Conservation (phyloP, 768 basidiomycete genomes). For the Mycena venus region DNA sequence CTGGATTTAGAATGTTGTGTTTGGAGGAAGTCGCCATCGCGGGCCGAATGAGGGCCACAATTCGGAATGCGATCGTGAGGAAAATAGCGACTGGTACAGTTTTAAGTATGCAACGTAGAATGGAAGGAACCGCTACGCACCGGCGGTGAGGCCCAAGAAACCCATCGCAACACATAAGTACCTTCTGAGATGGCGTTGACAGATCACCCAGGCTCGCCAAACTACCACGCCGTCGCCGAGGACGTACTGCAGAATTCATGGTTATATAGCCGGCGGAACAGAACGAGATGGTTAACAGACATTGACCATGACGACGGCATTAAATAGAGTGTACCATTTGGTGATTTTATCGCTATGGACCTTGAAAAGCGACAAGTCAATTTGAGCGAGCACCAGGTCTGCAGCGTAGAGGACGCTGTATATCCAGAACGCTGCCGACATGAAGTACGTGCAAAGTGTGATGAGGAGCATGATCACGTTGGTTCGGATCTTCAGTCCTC, state of each 20-base stretch:
- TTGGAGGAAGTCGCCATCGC: not conserved
- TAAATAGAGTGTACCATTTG: constrained; percentile 16
- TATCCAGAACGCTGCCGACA: not conserved
- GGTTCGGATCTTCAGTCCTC: not conserved
- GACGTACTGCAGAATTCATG: not conserved
- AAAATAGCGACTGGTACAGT: not conserved
- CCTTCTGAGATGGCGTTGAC: not conserved
- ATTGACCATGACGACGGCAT: constrained; percentile 5
- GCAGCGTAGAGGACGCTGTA: not conserved
- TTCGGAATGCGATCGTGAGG: not conserved
- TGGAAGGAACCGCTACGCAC: not conserved
- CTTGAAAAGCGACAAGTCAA: not conserved
- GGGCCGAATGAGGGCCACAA: not conserved
- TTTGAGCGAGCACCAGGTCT: not conserved
- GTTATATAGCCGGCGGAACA: not conserved
- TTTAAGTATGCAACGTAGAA: not conserved
- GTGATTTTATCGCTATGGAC: not conserved
- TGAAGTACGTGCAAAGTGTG: not conserved
- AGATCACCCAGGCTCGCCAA: constrained; percentile 23
- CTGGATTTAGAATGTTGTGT: not conserved
- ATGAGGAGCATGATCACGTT: not conserved
- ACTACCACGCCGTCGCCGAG: constrained; percentile 21
- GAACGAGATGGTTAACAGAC: not conserved
- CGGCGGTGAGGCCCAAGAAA: constrained; percentile 7
- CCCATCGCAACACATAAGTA: constrained; percentile 12